Percentiles rank a stretch among this genome's conserved stretches.
phyloP scores from a whole-genome alignment of 768 basidiomycete species.

The Hygrophorus pudorinus region DNA sequence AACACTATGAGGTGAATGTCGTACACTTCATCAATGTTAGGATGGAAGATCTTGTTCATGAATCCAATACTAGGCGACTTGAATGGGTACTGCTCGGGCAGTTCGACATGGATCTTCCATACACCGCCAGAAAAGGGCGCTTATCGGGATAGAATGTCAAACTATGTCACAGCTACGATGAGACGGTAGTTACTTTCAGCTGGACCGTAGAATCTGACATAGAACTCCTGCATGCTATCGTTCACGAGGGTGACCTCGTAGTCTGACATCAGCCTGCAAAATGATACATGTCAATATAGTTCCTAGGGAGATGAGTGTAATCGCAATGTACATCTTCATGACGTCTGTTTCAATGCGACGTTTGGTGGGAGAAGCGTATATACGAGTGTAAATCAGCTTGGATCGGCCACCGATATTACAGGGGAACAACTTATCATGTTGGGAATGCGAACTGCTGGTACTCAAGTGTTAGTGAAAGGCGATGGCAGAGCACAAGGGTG shows the following conservation, averaged over 20 bases:
- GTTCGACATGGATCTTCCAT: constrained; percentile 99
- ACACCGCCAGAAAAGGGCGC: constrained; percentile 96
- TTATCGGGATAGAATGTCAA: constrained; percentile 20
- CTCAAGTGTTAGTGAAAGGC: neutral
- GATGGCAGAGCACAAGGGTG: neutral
- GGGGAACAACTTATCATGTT: constrained; percentile 12
- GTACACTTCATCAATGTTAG: constrained; percentile 97
- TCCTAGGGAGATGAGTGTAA: neutral
- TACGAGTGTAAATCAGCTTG: constrained; percentile 11
- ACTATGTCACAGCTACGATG: neutral
- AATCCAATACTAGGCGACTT: constrained; percentile 99
- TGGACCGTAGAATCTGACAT: constrained; percentile 91
- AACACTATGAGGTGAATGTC: constrained; percentile 22
- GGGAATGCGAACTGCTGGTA: constrained; percentile 3
- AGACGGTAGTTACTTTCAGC: constrained; percentile 65
- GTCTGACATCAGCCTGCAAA: constrained; percentile 87
- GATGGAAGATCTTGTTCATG: constrained; percentile 99
- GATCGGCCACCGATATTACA: neutral
- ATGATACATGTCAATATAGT: constrained; percentile 1
- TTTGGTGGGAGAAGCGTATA: constrained; percentile 73
- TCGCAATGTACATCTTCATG: constrained; percentile 77
- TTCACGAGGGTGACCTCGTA: constrained; percentile 97
- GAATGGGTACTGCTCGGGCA: constrained; percentile 97
- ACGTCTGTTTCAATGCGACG: constrained; percentile 98
- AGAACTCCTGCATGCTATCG: constrained; percentile 99